These are phyloP conservation scores for Elsinoe australis DNA, from an alignment of 2,329 filamentous ascomycete genomes.

Conservation along the genomic window DNA sequence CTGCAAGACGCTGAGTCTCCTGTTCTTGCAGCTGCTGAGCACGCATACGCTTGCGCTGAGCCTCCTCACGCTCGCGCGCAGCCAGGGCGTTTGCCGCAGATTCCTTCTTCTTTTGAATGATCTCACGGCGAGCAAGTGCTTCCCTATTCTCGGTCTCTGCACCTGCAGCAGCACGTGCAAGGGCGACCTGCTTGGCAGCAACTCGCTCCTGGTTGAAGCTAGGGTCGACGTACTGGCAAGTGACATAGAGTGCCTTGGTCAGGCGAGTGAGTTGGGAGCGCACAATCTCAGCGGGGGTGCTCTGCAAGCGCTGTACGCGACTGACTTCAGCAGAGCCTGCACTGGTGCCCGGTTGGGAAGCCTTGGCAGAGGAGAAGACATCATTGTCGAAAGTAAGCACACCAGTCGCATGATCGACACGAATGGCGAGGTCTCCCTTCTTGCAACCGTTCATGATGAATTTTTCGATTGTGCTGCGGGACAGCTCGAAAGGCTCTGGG, in stretches of 20 bases:
- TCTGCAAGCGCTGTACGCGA: conserved; percentile 89
- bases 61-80: conserved; percentile 85
- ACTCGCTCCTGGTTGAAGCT: conserved; percentile 74
- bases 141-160: conserved; percentile 88
- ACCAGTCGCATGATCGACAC: conserved; percentile 90
- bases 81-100: conserved; percentile 83
- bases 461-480: conserved; percentile 87
- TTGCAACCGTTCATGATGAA: conserved; percentile 99
- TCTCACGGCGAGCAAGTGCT: conserved; percentile 72
- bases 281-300: conserved; percentile 95
- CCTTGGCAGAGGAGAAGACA: conserved; percentile 95
- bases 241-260: conserved; percentile 82
- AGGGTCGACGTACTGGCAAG: conserved; percentile 92
- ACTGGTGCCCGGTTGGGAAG: conserved; percentile 72
- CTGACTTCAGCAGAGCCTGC: conserved; percentile 76
- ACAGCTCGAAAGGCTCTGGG: conserved; percentile 92
- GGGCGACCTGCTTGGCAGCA: conserved; percentile 69
- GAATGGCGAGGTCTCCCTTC: conserved; percentile 95
- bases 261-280: conserved; percentile 88
- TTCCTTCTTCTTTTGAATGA: conserved; percentile 97
- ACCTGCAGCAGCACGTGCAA: conserved; percentile 74
- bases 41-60: conserved; percentile 74
- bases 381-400: conserved; percentile 96
- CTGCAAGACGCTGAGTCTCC: conserved; percentile 78
- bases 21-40: conserved; percentile 84